These are phyloP conservation scores for Cairneyella variabilis DNA, from an alignment of 495 filamentous ascomycete species.

Conservation along the genomic window DNA sequence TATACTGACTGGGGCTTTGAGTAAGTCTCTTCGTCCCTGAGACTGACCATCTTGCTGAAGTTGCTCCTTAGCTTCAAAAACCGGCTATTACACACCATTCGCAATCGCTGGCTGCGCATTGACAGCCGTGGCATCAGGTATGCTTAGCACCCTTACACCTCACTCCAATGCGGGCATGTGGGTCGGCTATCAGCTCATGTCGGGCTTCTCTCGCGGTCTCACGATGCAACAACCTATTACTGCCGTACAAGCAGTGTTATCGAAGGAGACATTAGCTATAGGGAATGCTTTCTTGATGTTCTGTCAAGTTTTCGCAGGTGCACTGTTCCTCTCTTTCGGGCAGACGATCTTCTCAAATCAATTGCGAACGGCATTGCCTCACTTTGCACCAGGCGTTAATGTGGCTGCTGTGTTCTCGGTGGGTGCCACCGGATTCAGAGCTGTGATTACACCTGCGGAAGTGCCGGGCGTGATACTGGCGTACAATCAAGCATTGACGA, in stretches of 20 bases:
- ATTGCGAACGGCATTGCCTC: neutral
- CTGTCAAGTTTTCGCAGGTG: constrained; percentile 53
- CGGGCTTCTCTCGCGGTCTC: constrained; percentile 63
- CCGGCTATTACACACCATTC: constrained; percentile 32
- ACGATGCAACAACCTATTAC: constrained; percentile 64
- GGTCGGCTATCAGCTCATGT: constrained; percentile 66
- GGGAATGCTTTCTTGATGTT: constrained; percentile 60
- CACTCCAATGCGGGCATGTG: constrained; percentile 49
- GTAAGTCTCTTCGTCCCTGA: neutral
- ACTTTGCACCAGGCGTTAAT: constrained; percentile 15
- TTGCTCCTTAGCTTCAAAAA: constrained; percentile 2
- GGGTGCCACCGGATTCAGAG: constrained; percentile 11
- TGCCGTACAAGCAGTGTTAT: constrained; percentile 52
- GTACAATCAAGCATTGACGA: constrained; percentile 15
- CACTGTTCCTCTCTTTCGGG: constrained; percentile 48
- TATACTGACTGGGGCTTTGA: neutral
- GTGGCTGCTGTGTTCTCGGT: neutral
- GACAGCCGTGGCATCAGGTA: constrained; percentile 26
- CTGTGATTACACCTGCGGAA: neutral
- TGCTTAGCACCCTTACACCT: constrained; percentile 53
- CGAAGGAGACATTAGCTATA: constrained; percentile 47
- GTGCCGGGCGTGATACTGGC: constrained; percentile 11
- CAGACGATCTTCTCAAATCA: constrained; percentile 6
- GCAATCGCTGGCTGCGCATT: constrained; percentile 26
- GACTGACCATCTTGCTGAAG: neutral